These are phyloP conservation scores for Mortierella sp. DNA, from an alignment of 371 early-diverging fungal genomes.

Conservation along the genomic window DNA sequence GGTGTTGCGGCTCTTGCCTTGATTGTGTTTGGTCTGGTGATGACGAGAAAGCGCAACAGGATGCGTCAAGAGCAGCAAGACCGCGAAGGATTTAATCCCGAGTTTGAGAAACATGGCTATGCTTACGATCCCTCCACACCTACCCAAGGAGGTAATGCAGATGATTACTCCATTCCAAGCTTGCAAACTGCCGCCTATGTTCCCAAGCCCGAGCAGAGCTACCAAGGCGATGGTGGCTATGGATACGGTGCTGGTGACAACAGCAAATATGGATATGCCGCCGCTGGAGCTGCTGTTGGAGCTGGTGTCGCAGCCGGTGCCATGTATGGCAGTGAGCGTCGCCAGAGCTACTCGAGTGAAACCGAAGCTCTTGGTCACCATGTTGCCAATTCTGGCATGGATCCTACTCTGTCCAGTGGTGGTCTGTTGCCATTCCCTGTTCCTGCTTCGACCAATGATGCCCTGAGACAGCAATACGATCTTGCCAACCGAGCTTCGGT, in stretches of 20 bases:
- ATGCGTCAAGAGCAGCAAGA: conserved; percentile 24
- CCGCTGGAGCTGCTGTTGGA: conserved; percentile 15
- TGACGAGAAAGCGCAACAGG: conserved; percentile 33
- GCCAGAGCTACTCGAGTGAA: conserved; percentile 2
- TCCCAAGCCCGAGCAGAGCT: neutral
- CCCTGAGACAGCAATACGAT: conserved; percentile 34
- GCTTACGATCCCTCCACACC: conserved; percentile 5
- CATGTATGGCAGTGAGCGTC: neutral
- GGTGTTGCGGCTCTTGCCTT: conserved; percentile 44
- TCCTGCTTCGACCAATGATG: conserved; percentile 25
- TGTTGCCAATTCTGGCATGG: conserved; percentile 3
- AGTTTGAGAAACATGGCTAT: conserved; percentile 1
- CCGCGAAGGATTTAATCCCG: neutral
- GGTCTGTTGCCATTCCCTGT: conserved; percentile 31
- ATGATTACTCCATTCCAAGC: conserved; percentile 16
- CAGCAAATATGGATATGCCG: conserved; percentile 5
- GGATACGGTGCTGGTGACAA: neutral
- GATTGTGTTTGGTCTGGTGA: conserved; percentile 52
- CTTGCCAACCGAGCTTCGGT: conserved; percentile 36
- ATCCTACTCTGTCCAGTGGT: neutral
- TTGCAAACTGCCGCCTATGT: conserved; percentile 6
- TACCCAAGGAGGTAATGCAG: conserved; percentile 5
- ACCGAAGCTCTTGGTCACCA: neutral
- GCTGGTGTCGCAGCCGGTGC: conserved; percentile 1
- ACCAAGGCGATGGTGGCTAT: neutral